Evolutionary conservation across 2,329 filamentous ascomycete species (phyloP).

Genomic region (Thermothelomyces thermophilus): DNA sequence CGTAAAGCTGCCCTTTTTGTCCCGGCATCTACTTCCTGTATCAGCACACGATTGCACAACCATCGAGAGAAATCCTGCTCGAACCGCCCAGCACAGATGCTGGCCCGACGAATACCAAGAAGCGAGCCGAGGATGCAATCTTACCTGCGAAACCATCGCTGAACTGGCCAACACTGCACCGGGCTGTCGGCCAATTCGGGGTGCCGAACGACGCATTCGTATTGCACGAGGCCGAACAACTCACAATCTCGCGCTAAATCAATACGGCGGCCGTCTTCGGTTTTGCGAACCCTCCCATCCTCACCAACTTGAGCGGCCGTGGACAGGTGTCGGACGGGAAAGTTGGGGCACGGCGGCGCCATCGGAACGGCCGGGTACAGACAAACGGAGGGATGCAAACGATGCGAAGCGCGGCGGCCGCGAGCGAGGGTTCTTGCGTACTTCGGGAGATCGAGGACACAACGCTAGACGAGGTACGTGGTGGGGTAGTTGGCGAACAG

Average conservation of each 20-base stretch:
- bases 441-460: conserved; percentile 50
- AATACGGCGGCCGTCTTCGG: conserved; percentile 34
- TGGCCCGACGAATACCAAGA: not conserved
- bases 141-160: conserved; percentile 55
- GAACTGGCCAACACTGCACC: conserved; percentile 51
- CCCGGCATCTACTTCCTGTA: conserved; percentile 43
- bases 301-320: conserved; percentile 42
- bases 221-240: conserved; percentile 54
- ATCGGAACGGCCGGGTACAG: conserved; percentile 33
- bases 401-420: conserved; percentile 34
- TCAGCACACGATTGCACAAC: conserved; percentile 8
- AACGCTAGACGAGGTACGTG: conserved; percentile 51
- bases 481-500: not conserved
- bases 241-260: conserved; percentile 48
- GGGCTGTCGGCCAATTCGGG: conserved; percentile 40
- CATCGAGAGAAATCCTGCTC: not conserved
- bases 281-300: conserved; percentile 48
- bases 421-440: conserved; percentile 41
- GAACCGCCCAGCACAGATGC: not conserved
- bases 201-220: conserved; percentile 49
- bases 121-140: conserved; percentile 24
- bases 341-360: conserved; percentile 52
- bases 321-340: conserved; percentile 46
- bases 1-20: conserved; percentile 50
- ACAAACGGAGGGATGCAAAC: conserved; percentile 31